Conservation (phyloP, 164 flowering plant species). For the Magnolia kwangsiensis region DNA sequence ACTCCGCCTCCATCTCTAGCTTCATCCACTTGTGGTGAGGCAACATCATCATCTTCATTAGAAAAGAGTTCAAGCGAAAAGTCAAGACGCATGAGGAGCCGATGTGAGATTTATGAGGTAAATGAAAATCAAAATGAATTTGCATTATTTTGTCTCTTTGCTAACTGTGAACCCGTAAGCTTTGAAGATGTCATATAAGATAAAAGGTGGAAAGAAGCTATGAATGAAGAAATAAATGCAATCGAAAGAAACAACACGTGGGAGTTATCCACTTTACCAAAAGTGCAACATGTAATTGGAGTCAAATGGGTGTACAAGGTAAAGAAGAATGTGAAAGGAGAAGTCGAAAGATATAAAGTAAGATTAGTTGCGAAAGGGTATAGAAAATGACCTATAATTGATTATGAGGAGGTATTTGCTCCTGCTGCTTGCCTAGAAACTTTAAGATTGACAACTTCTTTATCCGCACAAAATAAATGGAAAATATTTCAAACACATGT, state of each 20-base stretch:
- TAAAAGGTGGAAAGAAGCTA: background rate
- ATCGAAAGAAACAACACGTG: background rate
- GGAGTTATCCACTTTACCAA: background rate
- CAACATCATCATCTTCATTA: background rate
- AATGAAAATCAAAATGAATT: background rate
- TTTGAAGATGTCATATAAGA: background rate
- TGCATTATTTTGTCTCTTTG: background rate
- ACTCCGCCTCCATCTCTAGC: background rate
- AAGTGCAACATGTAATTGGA: background rate
- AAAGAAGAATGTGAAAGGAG: background rate
- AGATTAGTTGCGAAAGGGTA: background rate
- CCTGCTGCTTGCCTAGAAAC: background rate
- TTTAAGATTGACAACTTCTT: background rate
- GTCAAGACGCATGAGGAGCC: no score
- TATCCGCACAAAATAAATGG: background rate
- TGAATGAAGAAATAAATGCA: background rate
- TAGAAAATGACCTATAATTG: background rate
- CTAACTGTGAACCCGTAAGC: no score
- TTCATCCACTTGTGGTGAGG: background rate
- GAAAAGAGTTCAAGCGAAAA: no score
- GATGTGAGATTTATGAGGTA: no score
- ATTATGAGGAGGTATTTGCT: background rate
- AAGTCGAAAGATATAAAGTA: background rate
- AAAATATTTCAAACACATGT: background rate
- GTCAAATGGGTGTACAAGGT: background rate